phyloP scores from a whole-genome alignment of 139 green algal genomes.

The Choricystis sp. region DNA sequence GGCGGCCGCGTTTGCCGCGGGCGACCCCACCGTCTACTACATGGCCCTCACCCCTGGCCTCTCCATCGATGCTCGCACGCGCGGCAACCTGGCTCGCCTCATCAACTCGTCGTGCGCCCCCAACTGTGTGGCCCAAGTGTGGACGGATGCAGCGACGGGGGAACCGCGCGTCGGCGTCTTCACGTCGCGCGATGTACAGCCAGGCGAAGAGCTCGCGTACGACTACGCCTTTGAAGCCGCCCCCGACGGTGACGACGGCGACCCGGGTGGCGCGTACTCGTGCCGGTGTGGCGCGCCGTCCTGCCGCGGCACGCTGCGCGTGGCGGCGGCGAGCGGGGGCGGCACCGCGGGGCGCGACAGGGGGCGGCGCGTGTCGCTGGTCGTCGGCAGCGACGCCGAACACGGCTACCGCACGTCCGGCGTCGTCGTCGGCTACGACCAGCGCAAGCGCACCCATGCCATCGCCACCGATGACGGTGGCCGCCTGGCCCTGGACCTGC shows the following conservation, averaged over 20 bases:
- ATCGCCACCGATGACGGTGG: conserved; percentile 61
- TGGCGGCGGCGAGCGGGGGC: conserved; percentile 18
- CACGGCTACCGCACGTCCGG: conserved; percentile 43
- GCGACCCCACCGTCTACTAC: conserved; percentile 67
- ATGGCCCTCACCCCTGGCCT: conserved; percentile 61
- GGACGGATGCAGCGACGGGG: conserved; percentile 41
- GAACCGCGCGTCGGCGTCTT: conserved; percentile 37
- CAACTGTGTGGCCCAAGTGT: conserved; percentile 83
- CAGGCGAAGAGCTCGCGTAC: conserved; percentile 70
- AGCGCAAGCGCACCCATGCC: conserved; percentile 29
- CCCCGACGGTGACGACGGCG: background rate
- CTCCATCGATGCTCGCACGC: conserved; percentile 63
- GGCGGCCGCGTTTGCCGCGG: conserved; percentile 27
- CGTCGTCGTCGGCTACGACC: conserved; percentile 42
- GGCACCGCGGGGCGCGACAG: conserved; percentile 15
- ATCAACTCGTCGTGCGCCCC: conserved; percentile 75
- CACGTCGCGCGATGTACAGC: conserved; percentile 23
- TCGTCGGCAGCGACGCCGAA: conserved; percentile 63
- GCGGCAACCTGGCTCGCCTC: conserved; percentile 59
- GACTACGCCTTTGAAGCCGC: conserved; percentile 58
- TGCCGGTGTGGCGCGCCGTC: conserved; percentile 69
- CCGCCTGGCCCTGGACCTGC: conserved; percentile 33
- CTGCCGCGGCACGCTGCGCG: conserved; percentile 67
- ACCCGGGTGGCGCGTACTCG: conserved; percentile 16
- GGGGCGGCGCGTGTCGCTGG: no score